These are phyloP conservation scores for Alnus rubra DNA, from an alignment of 306 rosid species.

Conservation along the genomic window DNA sequence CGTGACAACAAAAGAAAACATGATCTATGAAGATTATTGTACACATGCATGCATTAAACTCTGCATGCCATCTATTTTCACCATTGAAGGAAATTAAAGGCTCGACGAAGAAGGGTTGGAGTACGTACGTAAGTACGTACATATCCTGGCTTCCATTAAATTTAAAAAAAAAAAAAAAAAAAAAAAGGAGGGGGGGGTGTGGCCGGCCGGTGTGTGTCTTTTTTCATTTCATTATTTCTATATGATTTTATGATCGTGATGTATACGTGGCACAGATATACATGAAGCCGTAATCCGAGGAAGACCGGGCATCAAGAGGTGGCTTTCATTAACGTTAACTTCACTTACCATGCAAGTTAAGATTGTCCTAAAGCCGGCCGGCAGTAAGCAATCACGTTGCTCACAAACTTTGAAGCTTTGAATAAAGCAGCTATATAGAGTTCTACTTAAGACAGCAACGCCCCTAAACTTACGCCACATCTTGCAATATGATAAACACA, in stretches of 20 bases:
- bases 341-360: constrained; percentile 71
- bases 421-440: background rate
- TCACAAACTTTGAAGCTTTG: constrained; percentile 20
- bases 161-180: no score
- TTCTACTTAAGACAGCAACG: constrained; percentile 7
- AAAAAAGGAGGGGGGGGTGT: no score
- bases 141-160: no score
- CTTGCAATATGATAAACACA: background rate
- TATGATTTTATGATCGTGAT: background rate
- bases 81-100: no score
- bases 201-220: no score
- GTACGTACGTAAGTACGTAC: no score
- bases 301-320: background rate
- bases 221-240: no score
- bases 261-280: background rate
- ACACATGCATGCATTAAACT: no score
- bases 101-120: no score
- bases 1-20: no score
- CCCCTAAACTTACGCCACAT: constrained; percentile 19
- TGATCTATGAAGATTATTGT: no score
- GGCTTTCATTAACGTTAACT: constrained; percentile 40
- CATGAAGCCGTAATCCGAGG: background rate
- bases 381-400: constrained; percentile 47
- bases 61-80: no score
- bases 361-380: constrained; percentile 48